These are phyloP conservation scores for Geosmithia flava DNA, from an alignment of 2,329 filamentous ascomycete genomes.

Conservation along the genomic window DNA sequence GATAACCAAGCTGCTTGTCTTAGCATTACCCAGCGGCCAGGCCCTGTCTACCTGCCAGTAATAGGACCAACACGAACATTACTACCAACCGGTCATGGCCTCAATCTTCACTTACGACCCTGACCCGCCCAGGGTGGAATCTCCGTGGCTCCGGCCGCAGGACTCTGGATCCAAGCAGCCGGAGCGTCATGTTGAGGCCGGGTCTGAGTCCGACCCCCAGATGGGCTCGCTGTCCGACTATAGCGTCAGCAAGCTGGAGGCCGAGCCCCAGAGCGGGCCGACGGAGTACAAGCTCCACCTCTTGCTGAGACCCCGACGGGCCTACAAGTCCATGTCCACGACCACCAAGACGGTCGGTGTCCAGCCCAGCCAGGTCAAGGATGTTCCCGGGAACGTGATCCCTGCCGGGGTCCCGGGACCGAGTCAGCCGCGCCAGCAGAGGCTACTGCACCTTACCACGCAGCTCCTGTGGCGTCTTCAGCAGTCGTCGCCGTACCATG, in stretches of 20 bases:
- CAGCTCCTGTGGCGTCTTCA: conserved; percentile 91
- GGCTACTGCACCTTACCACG: conserved; percentile 84
- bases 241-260: conserved; percentile 63
- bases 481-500: conserved; percentile 86
- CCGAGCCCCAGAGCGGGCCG: conserved; percentile 87
- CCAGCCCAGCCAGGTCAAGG: neutral
- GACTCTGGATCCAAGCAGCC: conserved; percentile 23
- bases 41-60: neutral
- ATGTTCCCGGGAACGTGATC: neutral
- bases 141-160: conserved; percentile 67
- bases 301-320: conserved; percentile 64
- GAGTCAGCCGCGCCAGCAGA: conserved; percentile 64
- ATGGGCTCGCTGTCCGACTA: conserved; percentile 37
- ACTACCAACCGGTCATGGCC: conserved; percentile 45
- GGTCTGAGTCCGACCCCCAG: conserved; percentile 11
- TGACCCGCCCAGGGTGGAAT: conserved; percentile 76
- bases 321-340: conserved; percentile 62
- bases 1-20: neutral
- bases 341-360: conserved; percentile 3
- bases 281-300: conserved; percentile 96
- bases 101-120: conserved; percentile 94
- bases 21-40: neutral
- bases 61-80: neutral
- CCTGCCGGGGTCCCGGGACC: conserved; percentile 8
- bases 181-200: conserved; percentile 8